Percentiles rank a stretch among this genome's conserved stretches.
Evolutionary conservation across 495 filamentous ascomycete genomes (phyloP).

Genomic region (Penicillium soppii): DNA sequence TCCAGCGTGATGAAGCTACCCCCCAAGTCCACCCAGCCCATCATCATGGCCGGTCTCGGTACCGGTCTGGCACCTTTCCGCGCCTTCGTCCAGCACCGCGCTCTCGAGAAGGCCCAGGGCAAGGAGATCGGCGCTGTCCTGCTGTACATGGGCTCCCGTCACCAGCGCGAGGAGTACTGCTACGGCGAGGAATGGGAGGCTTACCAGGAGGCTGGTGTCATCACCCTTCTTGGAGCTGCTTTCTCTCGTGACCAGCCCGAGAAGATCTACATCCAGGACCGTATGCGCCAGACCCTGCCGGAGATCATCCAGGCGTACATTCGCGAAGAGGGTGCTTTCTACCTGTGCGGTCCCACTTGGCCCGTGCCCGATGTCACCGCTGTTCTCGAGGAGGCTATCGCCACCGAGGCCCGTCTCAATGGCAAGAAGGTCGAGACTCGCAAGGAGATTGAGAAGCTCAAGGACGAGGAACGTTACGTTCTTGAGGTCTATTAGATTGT

Average conservation of each 20-base stretch:
- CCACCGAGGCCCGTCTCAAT: slow-evolving; percentile 62
- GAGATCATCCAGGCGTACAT: slow-evolving; percentile 90
- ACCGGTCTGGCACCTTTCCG: slow-evolving; percentile 97
- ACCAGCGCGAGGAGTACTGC: slow-evolving; percentile 97
- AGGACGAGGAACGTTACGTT: slow-evolving; percentile 92
- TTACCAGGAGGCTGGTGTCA: slow-evolving; percentile 90
- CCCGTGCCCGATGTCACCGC: slow-evolving; percentile 97
- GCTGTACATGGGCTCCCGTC: slow-evolving; percentile 93
- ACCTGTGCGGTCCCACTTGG: slow-evolving; percentile 97
- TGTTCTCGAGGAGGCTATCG: slow-evolving; percentile 91
- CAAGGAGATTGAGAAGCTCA: slow-evolving; percentile 94
- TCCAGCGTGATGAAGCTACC: slow-evolving; percentile 98
- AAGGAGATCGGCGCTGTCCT: slow-evolving; percentile 91
- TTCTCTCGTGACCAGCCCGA: slow-evolving; percentile 96
- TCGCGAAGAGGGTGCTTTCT: slow-evolving; percentile 85
- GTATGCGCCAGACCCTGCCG: slow-evolving; percentile 85
- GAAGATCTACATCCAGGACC: slow-evolving; percentile 99
- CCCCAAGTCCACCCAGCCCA: slow-evolving; percentile 74
- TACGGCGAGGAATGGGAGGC: slow-evolving; percentile 99
- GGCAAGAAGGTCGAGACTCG: slow-evolving; percentile 81
- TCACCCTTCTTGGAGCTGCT: slow-evolving; percentile 88
- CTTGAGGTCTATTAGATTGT: slow-evolving; percentile 82
- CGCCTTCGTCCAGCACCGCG: slow-evolving; percentile 96
- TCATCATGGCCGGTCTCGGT: slow-evolving; percentile 99
- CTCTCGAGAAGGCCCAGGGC: slow-evolving; percentile 92